Evolutionary conservation across 495 filamentous ascomycete genomes (phyloP).

Genomic region (Astrocystis sublimbata): DNA sequence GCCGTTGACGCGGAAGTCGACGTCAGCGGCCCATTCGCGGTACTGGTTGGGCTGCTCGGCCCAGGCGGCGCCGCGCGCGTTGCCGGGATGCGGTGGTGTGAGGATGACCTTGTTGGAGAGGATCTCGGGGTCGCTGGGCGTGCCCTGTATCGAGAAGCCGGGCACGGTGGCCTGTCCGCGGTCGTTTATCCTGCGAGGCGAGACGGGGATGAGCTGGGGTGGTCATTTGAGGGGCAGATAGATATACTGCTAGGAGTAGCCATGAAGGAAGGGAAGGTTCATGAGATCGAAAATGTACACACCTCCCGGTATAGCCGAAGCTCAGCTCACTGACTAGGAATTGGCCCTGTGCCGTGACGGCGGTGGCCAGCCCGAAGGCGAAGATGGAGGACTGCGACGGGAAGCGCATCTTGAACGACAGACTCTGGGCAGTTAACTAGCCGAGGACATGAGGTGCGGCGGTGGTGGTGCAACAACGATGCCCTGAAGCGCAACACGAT

Average conservation of each 20-base stretch:
- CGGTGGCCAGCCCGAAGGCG: constrained; percentile 53
- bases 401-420: constrained; percentile 41
- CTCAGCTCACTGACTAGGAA: constrained; percentile 64
- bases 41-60: constrained; percentile 62
- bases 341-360: constrained; percentile 54
- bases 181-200: constrained; percentile 43
- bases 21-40: constrained; percentile 73
- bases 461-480: background rate
- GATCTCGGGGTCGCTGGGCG: constrained; percentile 68
- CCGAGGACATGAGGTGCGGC: background rate
- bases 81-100: constrained; percentile 85
- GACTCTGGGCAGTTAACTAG: too few relatives aligned
- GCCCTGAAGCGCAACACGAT: background rate
- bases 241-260: background rate
- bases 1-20: constrained; percentile 85
- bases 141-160: constrained; percentile 68
- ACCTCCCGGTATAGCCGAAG: constrained; percentile 74
- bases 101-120: constrained; percentile 91
- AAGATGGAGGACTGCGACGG: constrained; percentile 34
- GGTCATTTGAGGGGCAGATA: background rate
- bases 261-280: background rate
- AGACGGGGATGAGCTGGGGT: background rate
- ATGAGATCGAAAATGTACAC: constrained; percentile 24
- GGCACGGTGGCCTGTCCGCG: constrained; percentile 39
- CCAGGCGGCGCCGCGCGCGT: constrained; percentile 82